These are phyloP conservation scores for Aspergillus cejpii DNA, from an alignment of 2,329 filamentous ascomycete genomes.

Conservation along the genomic window DNA sequence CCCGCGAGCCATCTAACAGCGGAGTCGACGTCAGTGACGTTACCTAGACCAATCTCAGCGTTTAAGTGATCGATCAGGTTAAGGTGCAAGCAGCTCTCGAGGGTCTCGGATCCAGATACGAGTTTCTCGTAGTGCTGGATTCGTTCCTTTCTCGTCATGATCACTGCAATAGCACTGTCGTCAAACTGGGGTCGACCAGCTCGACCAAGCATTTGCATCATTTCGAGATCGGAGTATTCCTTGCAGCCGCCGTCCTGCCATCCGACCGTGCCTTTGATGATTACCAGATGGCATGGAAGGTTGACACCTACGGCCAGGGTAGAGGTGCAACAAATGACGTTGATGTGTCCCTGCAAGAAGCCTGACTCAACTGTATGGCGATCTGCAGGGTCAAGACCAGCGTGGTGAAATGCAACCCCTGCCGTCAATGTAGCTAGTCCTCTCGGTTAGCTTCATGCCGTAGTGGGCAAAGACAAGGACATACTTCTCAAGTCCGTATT, in stretches of 20 bases:
- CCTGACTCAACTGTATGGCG: constrained; percentile 59
- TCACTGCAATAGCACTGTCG: constrained; percentile 65
- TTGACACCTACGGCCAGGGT: constrained; percentile 80
- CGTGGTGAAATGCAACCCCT: constrained; percentile 78
- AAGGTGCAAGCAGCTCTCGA: constrained; percentile 72
- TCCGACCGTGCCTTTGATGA: constrained; percentile 70
- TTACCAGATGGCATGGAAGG: constrained; percentile 72
- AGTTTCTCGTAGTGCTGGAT: constrained; percentile 63
- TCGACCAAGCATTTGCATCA: constrained; percentile 86
- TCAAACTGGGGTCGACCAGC: constrained; percentile 81
- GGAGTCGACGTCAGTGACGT: constrained; percentile 56
- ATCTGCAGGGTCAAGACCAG: constrained; percentile 61
- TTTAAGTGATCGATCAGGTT: constrained; percentile 80
- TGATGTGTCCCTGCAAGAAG: constrained; percentile 65
- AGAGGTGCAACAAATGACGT: constrained; percentile 78
- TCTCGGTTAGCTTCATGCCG: constrained; percentile 5
- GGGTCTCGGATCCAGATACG: constrained; percentile 62
- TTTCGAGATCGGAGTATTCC: constrained; percentile 74
- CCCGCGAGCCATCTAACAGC: constrained; percentile 69
- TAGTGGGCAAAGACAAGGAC: constrained; percentile 7
- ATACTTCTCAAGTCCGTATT: constrained; percentile 56
- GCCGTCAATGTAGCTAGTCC: constrained; percentile 41
- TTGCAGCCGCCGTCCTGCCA: constrained; percentile 56
- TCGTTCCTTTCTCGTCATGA: constrained; percentile 65
- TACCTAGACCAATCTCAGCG: constrained; percentile 71